Evolutionary conservation across 805 yeast species (phyloP).

Genomic region (Starmerella apicola): DNA sequence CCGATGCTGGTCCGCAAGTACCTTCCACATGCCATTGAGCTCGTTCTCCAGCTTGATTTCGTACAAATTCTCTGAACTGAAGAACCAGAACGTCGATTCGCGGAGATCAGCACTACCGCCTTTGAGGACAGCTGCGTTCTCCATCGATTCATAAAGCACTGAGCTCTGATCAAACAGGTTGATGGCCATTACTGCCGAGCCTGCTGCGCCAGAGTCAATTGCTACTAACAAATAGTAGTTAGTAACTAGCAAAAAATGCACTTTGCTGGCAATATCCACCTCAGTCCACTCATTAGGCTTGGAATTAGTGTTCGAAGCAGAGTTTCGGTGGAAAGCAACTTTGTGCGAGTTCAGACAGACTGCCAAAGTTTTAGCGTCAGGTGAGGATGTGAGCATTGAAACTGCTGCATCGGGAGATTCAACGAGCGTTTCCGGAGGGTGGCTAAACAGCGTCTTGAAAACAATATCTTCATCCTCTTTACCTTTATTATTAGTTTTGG

Average conservation of each 20-base stretch:
- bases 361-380: constrained; percentile 8
- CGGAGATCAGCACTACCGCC: constrained; percentile 41
- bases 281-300: constrained; percentile 1
- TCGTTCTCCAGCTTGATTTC: constrained; percentile 62
- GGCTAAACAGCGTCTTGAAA: neutral
- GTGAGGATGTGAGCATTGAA: constrained; percentile 4
- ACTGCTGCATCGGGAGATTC: neutral
- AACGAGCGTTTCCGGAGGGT: neutral
- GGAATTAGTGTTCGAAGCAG: no score
- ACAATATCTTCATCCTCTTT: neutral
- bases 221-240: constrained; percentile 12
- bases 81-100: constrained; percentile 64
- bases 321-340: constrained; percentile 1
- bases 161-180: constrained; percentile 28
- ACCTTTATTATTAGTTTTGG: neutral
- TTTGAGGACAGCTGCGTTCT: constrained; percentile 28
- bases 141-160: constrained; percentile 33
- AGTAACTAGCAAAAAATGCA: constrained; percentile 4
- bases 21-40: constrained; percentile 60
- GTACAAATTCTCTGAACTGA: constrained; percentile 44
- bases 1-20: constrained; percentile 37
- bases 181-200: neutral
- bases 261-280: neutral
- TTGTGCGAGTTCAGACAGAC: constrained; percentile 1
- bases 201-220: neutral